phyloP scores from a whole-genome alignment of 129 eudicot genomes.

The Artemisia annua region DNA sequence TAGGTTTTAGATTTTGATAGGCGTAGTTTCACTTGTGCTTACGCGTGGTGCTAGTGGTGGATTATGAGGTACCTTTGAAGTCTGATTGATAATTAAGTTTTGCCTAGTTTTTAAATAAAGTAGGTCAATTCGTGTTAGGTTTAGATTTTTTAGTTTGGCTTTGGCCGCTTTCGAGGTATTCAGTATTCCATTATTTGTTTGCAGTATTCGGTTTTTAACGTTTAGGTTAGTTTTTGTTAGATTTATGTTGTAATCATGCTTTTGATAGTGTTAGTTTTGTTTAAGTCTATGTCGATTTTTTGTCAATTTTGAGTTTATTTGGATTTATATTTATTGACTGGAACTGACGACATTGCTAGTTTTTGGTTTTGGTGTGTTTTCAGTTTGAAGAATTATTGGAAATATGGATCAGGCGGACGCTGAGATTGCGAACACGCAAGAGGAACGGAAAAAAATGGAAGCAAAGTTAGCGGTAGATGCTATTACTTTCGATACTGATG shows the following conservation, averaged over 20 bases:
- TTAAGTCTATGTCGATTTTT: slow-evolving; percentile 1
- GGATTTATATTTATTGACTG: background rate
- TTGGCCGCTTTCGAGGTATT: no score
- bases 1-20: no score
- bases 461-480: slow-evolving; percentile 61
- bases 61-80: no score
- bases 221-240: no score
- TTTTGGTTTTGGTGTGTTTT: slow-evolving; percentile 18
- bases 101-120: background rate
- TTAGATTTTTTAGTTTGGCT: no score
- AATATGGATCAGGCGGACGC: slow-evolving; percentile 47
- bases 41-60: no score
- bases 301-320: background rate
- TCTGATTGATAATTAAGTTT: no score
- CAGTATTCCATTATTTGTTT: no score
- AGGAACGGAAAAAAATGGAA: slow-evolving; percentile 89
- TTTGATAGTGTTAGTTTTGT: background rate
- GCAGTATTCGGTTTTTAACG: no score
- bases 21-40: no score
- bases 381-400: slow-evolving; percentile 26
- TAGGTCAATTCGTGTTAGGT: background rate
- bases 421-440: slow-evolving; percentile 79
- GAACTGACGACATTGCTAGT: background rate
- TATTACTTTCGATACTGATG: slow-evolving; percentile 75
- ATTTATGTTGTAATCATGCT: background rate